These are phyloP conservation scores for Trametes meyenii DNA, from an alignment of 768 basidiomycete genomes.

Conservation along the genomic window DNA sequence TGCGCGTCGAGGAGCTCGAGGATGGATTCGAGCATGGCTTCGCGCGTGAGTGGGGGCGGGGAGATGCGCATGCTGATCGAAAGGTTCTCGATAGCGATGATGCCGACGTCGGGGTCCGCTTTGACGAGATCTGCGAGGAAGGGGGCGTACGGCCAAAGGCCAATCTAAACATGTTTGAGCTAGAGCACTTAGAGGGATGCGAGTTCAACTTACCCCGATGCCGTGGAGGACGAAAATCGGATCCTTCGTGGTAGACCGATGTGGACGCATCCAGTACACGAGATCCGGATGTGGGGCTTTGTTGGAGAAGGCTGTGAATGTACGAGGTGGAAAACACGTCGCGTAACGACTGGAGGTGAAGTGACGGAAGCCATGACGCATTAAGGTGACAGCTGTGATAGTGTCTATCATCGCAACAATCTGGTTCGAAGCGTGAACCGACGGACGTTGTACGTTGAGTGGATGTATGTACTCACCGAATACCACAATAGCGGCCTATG, in stretches of 20 bases:
- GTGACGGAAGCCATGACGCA: slow-evolving; percentile 59
- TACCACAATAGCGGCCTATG: slow-evolving; percentile 73
- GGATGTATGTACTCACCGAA: slow-evolving; percentile 41
- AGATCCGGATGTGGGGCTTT: slow-evolving; percentile 38
- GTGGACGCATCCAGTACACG: slow-evolving; percentile 54
- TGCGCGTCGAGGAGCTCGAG: slow-evolving; percentile 48
- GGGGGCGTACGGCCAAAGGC: slow-evolving; percentile 56
- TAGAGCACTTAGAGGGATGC: slow-evolving; percentile 6
- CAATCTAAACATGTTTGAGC: slow-evolving; percentile 47
- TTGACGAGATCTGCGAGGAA: slow-evolving; percentile 51
- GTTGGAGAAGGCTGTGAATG: slow-evolving; percentile 47
- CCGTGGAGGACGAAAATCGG: slow-evolving; percentile 71
- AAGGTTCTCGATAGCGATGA: slow-evolving; percentile 62
- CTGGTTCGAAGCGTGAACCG: slow-evolving; percentile 40
- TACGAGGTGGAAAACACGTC: slow-evolving; percentile 56
- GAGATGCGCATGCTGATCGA: slow-evolving; percentile 66
- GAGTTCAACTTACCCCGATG: slow-evolving; percentile 53
- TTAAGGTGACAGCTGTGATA: slow-evolving; percentile 34
- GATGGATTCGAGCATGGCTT: slow-evolving; percentile 46
- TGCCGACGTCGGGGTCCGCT: slow-evolving; percentile 53
- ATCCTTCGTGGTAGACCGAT: slow-evolving; percentile 47
- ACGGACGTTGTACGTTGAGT: too few relatives aligned
- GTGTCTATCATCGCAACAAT: slow-evolving; percentile 56
- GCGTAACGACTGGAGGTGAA: slow-evolving; percentile 43
- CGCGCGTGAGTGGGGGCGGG: slow-evolving; percentile 46